Percentiles rank a stretch among this genome's conserved stretches.
Conservation (phyloP, 345 rosid species). For the Dipteronia sinensis region DNA sequence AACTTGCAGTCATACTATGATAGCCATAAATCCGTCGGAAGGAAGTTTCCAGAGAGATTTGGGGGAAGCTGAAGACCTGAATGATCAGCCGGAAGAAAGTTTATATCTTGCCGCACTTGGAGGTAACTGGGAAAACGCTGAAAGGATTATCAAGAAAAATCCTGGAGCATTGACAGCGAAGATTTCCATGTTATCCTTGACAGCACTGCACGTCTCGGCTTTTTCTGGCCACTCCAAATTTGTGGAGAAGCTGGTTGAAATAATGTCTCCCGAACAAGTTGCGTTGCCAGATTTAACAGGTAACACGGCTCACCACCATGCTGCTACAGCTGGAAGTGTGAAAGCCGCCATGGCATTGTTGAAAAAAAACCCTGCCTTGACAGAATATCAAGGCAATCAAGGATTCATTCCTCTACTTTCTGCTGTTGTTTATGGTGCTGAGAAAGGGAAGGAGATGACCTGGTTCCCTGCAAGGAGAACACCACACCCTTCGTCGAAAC, state of each 20-base stretch:
- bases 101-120: neutral
- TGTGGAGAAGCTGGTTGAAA: neutral
- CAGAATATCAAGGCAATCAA: neutral
- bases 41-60: too few relatives aligned
- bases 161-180: neutral
- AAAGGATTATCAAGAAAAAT: neutral
- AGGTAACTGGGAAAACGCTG: neutral
- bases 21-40: too few relatives aligned
- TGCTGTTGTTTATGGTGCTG: neutral
- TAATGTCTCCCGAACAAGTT: neutral
- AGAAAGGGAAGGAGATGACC: conserved; percentile 3
- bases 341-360: conserved; percentile 5
- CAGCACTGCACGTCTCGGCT: conserved; percentile 19
- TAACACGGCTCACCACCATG: conserved; percentile 20
- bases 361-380: neutral
- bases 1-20: too few relatives aligned
- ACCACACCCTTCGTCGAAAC: conserved; percentile 4
- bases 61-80: neutral
- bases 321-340: conserved; percentile 16
- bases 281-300: accelerated
- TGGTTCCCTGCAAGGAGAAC: neutral
- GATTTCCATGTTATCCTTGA: neutral
- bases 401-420: neutral
- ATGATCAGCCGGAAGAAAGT: neutral
- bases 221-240: neutral